These are phyloP conservation scores for Kodamaea sagamina DNA, from an alignment of 805 yeast genomes.

Conservation along the genomic window DNA sequence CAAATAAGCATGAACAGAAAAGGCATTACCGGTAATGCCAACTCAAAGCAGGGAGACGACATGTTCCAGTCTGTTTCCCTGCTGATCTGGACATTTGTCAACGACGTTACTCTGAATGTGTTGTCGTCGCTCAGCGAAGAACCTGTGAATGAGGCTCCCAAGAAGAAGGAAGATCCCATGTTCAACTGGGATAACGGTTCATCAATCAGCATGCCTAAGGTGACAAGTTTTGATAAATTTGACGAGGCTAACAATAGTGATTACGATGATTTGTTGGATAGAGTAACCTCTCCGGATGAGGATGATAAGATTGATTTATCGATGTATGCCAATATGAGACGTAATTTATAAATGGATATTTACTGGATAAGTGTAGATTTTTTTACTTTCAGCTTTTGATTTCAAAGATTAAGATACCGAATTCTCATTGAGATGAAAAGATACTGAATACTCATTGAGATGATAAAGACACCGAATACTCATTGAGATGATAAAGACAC, in stretches of 20 bases:
- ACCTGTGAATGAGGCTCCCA: constrained; percentile 5
- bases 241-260: constrained; percentile 17
- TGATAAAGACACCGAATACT: too few species aligned
- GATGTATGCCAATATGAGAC: constrained; percentile 24
- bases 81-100: constrained; percentile 46
- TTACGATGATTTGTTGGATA: constrained; percentile 13
- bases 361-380: not conserved
- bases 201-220: constrained; percentile 19
- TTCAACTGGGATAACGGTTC: constrained; percentile 33
- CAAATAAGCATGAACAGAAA: not conserved
- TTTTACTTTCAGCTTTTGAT: too few species aligned
- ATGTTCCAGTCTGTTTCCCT: constrained; percentile 44
- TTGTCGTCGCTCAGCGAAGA: constrained; percentile 27
- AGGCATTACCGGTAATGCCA: constrained; percentile 2
- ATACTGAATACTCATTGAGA: too few species aligned
- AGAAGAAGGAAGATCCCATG: constrained; percentile 10
- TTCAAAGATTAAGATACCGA: too few species aligned
- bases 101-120: constrained; percentile 41
- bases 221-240: constrained; percentile 9
- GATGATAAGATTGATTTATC: constrained; percentile 29
- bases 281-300: constrained; percentile 15
- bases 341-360: not conserved
- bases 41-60: constrained; percentile 25
- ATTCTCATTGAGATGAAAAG: too few species aligned
- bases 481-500: too few species aligned